phyloP scores from a whole-genome alignment of 1,284 basidiomycete genomes.

The Vanrija humicola region DNA sequence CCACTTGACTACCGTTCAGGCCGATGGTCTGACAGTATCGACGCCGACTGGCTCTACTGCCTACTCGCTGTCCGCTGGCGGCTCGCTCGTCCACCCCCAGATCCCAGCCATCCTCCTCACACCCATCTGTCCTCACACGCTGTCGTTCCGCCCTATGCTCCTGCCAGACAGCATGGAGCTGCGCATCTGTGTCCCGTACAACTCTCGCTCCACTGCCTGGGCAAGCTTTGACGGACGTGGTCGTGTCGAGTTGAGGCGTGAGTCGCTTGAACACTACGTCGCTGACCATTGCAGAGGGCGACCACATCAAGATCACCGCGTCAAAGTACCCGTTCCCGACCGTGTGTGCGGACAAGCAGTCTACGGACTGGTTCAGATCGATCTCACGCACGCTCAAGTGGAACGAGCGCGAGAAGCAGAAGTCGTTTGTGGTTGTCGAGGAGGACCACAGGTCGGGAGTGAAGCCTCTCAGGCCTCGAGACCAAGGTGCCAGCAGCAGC shows the following conservation, averaged over 20 bases:
- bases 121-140: slow-evolving; percentile 96
- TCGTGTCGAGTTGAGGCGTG: slow-evolving; percentile 80
- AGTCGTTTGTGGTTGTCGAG: slow-evolving; percentile 96
- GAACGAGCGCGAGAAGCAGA: slow-evolving; percentile 96
- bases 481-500: neutral
- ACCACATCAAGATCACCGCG: slow-evolving; percentile 98
- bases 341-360: slow-evolving; percentile 94
- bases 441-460: slow-evolving; percentile 54
- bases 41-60: slow-evolving; percentile 98
- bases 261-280: slow-evolving; percentile 54
- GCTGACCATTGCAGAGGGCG: slow-evolving; percentile 59
- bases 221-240: slow-evolving; percentile 97
- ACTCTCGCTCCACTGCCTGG: slow-evolving; percentile 97
- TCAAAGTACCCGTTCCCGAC: slow-evolving; percentile 99
- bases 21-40: slow-evolving; percentile 91
- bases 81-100: slow-evolving; percentile 95
- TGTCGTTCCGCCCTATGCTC: slow-evolving; percentile 98
- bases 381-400: slow-evolving; percentile 95
- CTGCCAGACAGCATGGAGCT: slow-evolving; percentile 98
- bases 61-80: slow-evolving; percentile 97
- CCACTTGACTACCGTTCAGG: slow-evolving; percentile 98
- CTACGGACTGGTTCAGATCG: slow-evolving; percentile 96
- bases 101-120: slow-evolving; percentile 96
- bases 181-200: slow-evolving; percentile 96
- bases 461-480: slow-evolving; percentile 45